phyloP scores from a whole-genome alignment of 2,329 filamentous ascomycete species.

The Diaporthe amygdali region DNA sequence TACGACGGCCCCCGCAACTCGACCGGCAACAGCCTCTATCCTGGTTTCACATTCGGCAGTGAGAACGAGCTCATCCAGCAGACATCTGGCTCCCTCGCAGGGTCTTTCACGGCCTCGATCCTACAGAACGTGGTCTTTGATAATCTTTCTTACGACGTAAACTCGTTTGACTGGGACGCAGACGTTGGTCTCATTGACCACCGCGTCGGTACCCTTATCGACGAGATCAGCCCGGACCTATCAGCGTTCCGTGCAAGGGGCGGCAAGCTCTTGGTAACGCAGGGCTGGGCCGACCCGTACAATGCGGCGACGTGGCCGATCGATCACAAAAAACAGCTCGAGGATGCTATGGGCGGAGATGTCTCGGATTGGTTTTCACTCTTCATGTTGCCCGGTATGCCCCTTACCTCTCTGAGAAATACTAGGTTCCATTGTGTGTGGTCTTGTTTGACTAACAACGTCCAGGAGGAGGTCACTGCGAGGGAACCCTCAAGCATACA shows the following conservation, averaged over 20 bases:
- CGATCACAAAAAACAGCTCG: neutral
- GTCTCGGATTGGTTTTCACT: neutral
- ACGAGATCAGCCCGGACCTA: conserved; percentile 14
- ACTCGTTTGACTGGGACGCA: neutral
- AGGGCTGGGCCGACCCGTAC: conserved; percentile 8
- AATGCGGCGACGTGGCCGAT: conserved; percentile 7
- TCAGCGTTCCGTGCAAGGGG: conserved; percentile 3
- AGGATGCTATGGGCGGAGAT: neutral
- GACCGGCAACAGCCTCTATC: neutral
- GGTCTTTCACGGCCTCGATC: conserved; percentile 2
- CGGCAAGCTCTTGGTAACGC: conserved; percentile 10
- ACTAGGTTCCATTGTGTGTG: too few species aligned
- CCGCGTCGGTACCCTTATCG: neutral
- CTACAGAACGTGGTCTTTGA: neutral
- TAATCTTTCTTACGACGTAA: neutral
- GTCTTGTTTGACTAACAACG: neutral
- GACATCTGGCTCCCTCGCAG: neutral
- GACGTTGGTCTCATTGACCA: neutral
- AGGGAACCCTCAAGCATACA: neutral
- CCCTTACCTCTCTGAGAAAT: too few species aligned
- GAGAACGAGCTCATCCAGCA: conserved; percentile 7
- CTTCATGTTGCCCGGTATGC: neutral
- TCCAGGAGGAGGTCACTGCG: neutral
- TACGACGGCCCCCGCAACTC: conserved; percentile 5
- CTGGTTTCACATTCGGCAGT: conserved; percentile 1